Evolutionary conservation across 371 early-diverging fungal species (phyloP).

Genomic region (Actinomucor elegans): DNA sequence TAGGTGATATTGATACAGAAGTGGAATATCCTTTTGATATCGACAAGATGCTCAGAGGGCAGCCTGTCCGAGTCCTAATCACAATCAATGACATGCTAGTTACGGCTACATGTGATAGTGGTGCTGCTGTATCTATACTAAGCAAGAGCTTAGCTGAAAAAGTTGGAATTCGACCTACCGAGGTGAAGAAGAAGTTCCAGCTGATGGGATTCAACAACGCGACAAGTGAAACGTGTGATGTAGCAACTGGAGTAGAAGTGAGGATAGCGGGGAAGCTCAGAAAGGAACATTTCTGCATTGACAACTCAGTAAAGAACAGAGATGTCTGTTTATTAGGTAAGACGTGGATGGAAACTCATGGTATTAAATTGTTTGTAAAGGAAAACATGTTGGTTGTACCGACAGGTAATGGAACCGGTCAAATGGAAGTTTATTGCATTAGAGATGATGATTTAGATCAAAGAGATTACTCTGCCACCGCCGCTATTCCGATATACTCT

Average conservation of each 20-base stretch:
- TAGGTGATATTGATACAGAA: neutral
- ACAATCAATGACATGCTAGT: slow-evolving; percentile 1
- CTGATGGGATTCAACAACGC: slow-evolving; percentile 1
- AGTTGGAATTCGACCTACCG: neutral
- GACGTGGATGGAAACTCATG: slow-evolving; percentile 3
- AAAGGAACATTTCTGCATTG: slow-evolving; percentile 13
- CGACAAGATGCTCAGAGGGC: neutral
- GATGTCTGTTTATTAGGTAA: slow-evolving; percentile 3
- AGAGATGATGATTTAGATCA: neutral
- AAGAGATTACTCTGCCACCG: neutral
- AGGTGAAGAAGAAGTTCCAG: neutral
- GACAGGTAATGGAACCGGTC: neutral
- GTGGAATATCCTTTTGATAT: slow-evolving; percentile 7
- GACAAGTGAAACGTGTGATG: neutral
- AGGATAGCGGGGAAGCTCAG: slow-evolving; percentile 11
- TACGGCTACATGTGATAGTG: slow-evolving; percentile 14
- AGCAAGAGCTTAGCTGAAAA: slow-evolving; percentile 5
- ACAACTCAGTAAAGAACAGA: neutral
- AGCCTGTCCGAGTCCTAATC: neutral
- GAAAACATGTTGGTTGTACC: neutral
- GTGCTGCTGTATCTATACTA: slow-evolving; percentile 15
- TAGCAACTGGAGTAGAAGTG: slow-evolving; percentile 9
- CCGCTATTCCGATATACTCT: neutral
- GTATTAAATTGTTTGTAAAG: neutral
- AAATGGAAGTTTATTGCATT: slow-evolving; percentile 3